Evolutionary conservation across 805 yeast species (phyloP).

Genomic region (Wickerhamiella kazuoi): DNA sequence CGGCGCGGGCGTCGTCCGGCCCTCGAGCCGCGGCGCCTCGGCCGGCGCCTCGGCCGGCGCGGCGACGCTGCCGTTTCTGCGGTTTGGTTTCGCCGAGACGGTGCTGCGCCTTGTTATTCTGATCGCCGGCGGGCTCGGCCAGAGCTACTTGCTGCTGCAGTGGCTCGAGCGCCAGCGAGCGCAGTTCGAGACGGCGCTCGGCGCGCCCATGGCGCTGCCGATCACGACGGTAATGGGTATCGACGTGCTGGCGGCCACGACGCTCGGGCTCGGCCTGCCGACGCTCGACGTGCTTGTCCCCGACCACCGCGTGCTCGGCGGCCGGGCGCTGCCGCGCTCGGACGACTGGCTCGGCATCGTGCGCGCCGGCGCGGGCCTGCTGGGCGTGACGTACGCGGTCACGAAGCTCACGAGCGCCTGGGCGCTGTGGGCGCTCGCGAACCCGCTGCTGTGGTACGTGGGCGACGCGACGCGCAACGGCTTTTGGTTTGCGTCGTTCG

Average conservation of each 20-base stretch:
- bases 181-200: background rate
- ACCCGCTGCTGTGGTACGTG: constrained; percentile 25
- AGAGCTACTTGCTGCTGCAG: background rate
- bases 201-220: constrained; percentile 8
- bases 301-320: constrained; percentile 8
- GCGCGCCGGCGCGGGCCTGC: constrained; percentile 23
- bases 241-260: constrained; percentile 18
- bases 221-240: constrained; percentile 11
- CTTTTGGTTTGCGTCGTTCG: constrained; percentile 18
- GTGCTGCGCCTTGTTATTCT: background rate
- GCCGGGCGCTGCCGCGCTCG: constrained; percentile 7
- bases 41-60: background rate
- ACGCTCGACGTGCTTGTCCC: constrained; percentile 14
- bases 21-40: background rate
- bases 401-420: constrained; percentile 23
- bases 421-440: constrained; percentile 21
- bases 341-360: constrained; percentile 22
- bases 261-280: constrained; percentile 17
- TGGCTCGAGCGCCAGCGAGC: background rate
- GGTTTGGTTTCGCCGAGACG: background rate
- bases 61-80: background rate
- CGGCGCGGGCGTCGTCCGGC: background rate
- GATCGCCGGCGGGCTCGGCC: background rate
- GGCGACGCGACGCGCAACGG: constrained; percentile 24
- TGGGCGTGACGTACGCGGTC: constrained; percentile 25